Evolutionary conservation across 2,329 filamentous ascomycete genomes (phyloP), one percentile per base, ranked within the genome.

Genomic region (Aspergillus sp.): DNA sequence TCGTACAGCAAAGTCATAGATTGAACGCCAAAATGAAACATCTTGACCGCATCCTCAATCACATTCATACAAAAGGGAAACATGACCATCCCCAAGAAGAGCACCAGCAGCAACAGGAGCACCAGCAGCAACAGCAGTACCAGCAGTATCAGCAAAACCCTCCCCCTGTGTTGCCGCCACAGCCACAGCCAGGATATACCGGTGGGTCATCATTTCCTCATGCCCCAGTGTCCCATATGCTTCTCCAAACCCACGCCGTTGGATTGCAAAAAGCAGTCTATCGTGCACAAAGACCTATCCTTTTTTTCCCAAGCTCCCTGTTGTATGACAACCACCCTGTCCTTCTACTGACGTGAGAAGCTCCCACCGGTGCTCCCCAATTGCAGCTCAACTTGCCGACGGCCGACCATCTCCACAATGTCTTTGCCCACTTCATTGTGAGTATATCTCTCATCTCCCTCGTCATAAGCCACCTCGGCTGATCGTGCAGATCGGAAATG

Each of bases 351-450:
- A 29, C 25, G 9, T 29, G 25, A 29, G 11, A 10, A 29, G 25
- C 25, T 29, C 7, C 25, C 25, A 29, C 25, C 9, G 25, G 9
- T 29, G 25, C 25, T 29, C 25, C 25, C 11, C 40, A 20, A 43
- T 43, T 5, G 25, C 31, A 20, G 44, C 50, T 14, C 55, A 49
- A 20, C 21, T 21, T 19, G 13, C 10, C 49, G 9, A 32, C 47
- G 7, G 31, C 46, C 17, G 16, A 59, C 10, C 60, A 60, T 14
- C 57, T 58, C 11, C 65, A 64, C 49, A 57, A 49, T 11, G 68
- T 70, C 9, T 71, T 71, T 50, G 68, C 69, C 16, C 69, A 71
- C 56, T 71, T 69, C 42, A 65, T 71, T 23, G 69, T 70, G 53
- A 60, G 65, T 20, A 11, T 20, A 20, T 31, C 23, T 13, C 38